Base-by-base conservation (phyloP, 352 stramenopile species). In the Globisporangium yorkense region DNA sequence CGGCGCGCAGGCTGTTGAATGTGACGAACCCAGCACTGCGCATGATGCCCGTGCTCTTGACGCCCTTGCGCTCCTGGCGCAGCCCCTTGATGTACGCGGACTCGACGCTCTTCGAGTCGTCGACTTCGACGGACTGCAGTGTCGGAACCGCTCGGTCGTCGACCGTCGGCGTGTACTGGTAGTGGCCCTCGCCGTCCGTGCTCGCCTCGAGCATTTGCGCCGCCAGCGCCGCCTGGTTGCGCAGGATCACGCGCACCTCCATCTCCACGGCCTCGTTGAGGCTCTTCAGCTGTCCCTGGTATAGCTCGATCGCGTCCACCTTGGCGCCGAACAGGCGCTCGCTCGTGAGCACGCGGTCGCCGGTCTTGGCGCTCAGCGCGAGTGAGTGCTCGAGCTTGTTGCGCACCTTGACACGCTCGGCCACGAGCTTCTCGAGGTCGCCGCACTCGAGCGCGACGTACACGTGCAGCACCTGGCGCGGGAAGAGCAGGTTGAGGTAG, bases 371-470 rank as follows among this genome's bases (percentile, higher is more conserved):
- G 59, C 77, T 75, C 39, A 75, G 59, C 0, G 82, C 82, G 15
- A 94, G 63, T 5, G 72, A 68, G 41, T 90, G 71, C 52, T 94
- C 84, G 5, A 94, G 67, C 48, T 81, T 74, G 61, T 87, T 68
- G 51, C 84, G 79, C 16, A 89, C 71, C 56, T 87, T 87, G 29
- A 77, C 68, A 1, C 84, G 76, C 53, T 89, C 79, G 0, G 67
- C 62, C 39, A 94, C 80, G 3, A 94, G 66, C 47, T 86, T 87
- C 53, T 94, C 84, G 10, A 94, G 57, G 51, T 84, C 77, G 3
- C 70, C 67, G 51, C 84, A 94, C 57, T 94, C 84, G 8, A 94
- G 56, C 21, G 82, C 77, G 13, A 94, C 77, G 55, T 89, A 89
- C 10, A 89, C 80, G 46, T 84, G 60, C 2, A 89, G 58, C 10